Base-by-base conservation (phyloP, 768 basidiomycete species). In the Lepiota venenata region DNA sequence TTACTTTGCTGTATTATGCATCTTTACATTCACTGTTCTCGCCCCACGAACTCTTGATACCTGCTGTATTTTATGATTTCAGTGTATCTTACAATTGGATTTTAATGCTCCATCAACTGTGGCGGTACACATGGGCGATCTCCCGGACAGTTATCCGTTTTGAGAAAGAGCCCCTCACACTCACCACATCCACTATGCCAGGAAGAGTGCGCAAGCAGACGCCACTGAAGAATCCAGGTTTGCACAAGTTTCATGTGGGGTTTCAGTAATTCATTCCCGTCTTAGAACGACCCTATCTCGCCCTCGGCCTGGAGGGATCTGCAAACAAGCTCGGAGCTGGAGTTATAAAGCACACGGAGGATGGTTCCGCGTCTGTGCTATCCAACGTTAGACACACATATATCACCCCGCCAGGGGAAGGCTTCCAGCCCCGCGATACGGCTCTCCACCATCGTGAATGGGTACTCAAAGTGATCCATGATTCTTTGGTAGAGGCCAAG, bases 361-460 rank as follows among this genome's bases (percentile, higher is more conserved):
- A 92, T 66, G 86, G 87, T 20, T 81, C 84, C 29, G 82, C 87
- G 1, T 73, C 75, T 20, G 91, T 98, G 12, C 79, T 98, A 5
- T 90, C 93, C 20, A 99, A 99, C 63, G 77, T 98, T 58, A 82
- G 97, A 59, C 97, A 98, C 63, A 99, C 97, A n/a, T 98, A 98
- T 68, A 91, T 98, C 61, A 98, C 97, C 2, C 97, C 97, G 4
- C 93, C 96, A 2, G 97, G 97, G 2, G 93, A 98, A 73, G 97
- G 97, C 0, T 99, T 99, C 66, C 84, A 96, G 47, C 97, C 97
- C 10, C 79, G 90, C 50, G 95, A 98, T 65, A 99, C 97, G 12
- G 97, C 97, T 2, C 77, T 88, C 52, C 97, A 98, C 64, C 97
- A 99, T 73, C 85, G 95, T 42, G 83, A 97, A 69, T 98, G 97